Evolutionary conservation across 1,139 yeast species (phyloP).

Genomic region (Saccharomyces hybrid): DNA sequence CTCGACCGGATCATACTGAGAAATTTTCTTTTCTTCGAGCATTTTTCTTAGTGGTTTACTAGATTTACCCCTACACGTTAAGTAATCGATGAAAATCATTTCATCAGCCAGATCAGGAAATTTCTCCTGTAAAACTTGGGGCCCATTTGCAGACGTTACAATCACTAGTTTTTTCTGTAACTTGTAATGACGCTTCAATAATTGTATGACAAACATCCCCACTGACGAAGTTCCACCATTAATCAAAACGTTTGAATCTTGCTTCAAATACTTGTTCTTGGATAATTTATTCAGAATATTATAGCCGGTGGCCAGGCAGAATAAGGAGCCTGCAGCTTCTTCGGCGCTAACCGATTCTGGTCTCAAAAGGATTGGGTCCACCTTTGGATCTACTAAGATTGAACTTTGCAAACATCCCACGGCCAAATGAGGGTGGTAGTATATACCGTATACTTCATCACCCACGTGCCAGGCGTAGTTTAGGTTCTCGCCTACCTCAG

Average conservation of each 20-base stretch:
- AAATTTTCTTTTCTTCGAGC: slow-evolving; percentile 21
- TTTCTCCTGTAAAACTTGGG: slow-evolving; percentile 22
- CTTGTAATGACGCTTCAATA: slow-evolving; percentile 42
- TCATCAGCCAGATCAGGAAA: slow-evolving; percentile 27
- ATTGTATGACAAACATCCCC: slow-evolving; percentile 52
- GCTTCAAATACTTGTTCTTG: slow-evolving; percentile 25
- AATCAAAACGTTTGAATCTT: slow-evolving; percentile 39
- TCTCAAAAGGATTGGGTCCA: slow-evolving; percentile 36
- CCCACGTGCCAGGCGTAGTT: slow-evolving; percentile 41
- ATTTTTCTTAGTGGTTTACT: slow-evolving; percentile 25
- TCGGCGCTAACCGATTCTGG: slow-evolving; percentile 43
- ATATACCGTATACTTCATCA: slow-evolving; percentile 57
- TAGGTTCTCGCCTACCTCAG: slow-evolving; percentile 46
- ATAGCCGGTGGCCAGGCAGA: slow-evolving; percentile 47
- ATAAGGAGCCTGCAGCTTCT: slow-evolving; percentile 57
- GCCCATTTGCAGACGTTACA: slow-evolving; percentile 34
- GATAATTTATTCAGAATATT: slow-evolving; percentile 34
- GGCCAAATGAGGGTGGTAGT: slow-evolving; percentile 36
- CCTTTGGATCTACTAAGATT: slow-evolving; percentile 38
- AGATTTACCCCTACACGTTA: slow-evolving; percentile 25
- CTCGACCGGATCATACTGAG: slow-evolving; percentile 24
- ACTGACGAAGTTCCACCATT: slow-evolving; percentile 74
- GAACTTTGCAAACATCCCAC: slow-evolving; percentile 49
- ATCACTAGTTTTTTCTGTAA: slow-evolving; percentile 41
- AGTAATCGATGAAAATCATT: slow-evolving; percentile 27